Conservation (phyloP, 805 yeast genomes). For the Zygosaccharomyces bailii region DNA sequence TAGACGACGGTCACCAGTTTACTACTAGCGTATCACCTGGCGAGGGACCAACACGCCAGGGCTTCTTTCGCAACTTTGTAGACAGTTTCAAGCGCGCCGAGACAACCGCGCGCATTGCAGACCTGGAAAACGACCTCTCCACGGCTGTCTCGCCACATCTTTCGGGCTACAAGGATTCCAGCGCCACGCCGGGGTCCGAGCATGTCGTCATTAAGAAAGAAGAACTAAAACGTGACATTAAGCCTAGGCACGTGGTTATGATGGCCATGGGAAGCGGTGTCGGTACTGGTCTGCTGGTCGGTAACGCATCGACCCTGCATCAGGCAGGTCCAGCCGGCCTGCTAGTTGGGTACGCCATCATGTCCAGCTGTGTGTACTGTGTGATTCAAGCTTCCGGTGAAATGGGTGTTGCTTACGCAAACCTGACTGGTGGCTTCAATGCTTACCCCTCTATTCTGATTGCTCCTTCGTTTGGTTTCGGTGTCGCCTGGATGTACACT, state of each 20-base stretch:
- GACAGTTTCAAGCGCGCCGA: conserved; percentile 44
- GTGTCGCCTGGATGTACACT: conserved; percentile 70
- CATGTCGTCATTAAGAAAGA: conserved; percentile 5
- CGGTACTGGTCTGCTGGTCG: conserved; percentile 74
- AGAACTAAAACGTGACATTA: conserved; percentile 33
- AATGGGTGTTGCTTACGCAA: conserved; percentile 64
- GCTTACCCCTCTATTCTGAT: conserved; percentile 58
- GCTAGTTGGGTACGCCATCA: conserved; percentile 54
- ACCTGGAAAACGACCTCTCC: conserved; percentile 31
- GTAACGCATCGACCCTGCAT: conserved; percentile 56
- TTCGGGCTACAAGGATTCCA: conserved; percentile 10
- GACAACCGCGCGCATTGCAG: conserved; percentile 19
- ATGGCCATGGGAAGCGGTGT: conserved; percentile 73
- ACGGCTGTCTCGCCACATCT: conserved; percentile 17
- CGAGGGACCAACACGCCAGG: not conserved
- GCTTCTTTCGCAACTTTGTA: conserved; percentile 33
- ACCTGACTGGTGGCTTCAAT: conserved; percentile 56
- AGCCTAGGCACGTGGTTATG: conserved; percentile 62
- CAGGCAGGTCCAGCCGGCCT: conserved; percentile 64
- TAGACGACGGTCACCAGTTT: conserved; percentile 1
- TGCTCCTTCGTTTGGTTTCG: conserved; percentile 67
- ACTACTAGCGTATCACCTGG: not conserved
- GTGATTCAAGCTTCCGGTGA: conserved; percentile 65
- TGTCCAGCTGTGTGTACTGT: conserved; percentile 59
- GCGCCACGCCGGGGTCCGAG: conserved; percentile 5